Evolutionary conservation across 2,329 filamentous ascomycete species (phyloP), one percentile per base, ranked within the genome.

Genomic region (Cytospora chrysosperma): DNA sequence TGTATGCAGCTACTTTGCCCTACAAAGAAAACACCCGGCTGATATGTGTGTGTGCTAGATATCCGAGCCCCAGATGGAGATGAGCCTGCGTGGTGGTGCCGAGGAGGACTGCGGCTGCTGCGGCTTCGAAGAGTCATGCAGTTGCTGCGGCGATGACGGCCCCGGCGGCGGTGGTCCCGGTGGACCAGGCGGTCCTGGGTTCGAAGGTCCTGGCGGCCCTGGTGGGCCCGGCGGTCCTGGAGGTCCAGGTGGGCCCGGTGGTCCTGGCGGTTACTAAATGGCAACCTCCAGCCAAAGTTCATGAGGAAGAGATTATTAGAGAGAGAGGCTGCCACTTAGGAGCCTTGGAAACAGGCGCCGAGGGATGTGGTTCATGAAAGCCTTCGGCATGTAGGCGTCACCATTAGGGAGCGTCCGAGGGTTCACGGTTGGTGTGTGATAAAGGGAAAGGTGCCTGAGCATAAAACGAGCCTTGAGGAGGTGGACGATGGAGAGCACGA

Each of bases 71-170:
- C 64, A 55, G 10, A 63, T 63, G 64, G 59, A 57, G 28, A 50
- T 65, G 58, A 57, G 49, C 28, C 27, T 65, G 21, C 61, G 61
- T 30, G 60, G 64, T 21, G 64, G 61, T 26, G 54, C 56, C n/a
- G 64, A 62, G 37, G 64, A 63, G 30, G 63, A 65, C 3, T 65
- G 64, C 24, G 61, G 61, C 30, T 65, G 56, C 53, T 57, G 61
- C 13, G 61, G 61, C 5, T 65, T 60, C 15, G 49, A 53, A 50
- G 57, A 56, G 27, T 56, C 56, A 1, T 65, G 64, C 24, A 24
- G 61, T 27, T 60, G 58, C 34, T 54, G 58, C 27, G 58, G 50
- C 30, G 37, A 24, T 2, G 60, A 65, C 5, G 58, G 60, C 40
- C 40, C 55, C 52, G 62, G 53, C 13, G 62, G 61, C 17, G 52